A percentile compares a stretch with the other conserved stretches of the same genome.
These are phyloP conservation scores for Phytophthora parvispora DNA, from an alignment of 352 stramenopile species.

Conservation along the genomic window DNA sequence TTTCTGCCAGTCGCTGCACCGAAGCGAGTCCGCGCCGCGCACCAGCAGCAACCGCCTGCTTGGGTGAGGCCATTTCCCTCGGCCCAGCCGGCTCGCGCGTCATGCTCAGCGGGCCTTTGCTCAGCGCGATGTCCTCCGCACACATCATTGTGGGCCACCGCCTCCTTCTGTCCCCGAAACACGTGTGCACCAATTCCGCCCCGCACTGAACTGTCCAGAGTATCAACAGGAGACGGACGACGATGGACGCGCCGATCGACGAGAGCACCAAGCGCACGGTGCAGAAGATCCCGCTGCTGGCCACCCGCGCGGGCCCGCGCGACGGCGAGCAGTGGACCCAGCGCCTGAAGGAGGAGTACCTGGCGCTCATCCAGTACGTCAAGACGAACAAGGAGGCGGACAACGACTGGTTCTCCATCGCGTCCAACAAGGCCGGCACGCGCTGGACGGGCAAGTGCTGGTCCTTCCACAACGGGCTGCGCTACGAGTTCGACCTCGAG, in stretches of 20 bases:
- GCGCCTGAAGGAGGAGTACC: constrained; percentile 90
- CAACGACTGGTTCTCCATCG: constrained; percentile 93
- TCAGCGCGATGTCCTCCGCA: neutral
- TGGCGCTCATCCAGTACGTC: constrained; percentile 91
- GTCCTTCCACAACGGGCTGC: constrained; percentile 88
- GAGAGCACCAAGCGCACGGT: constrained; percentile 85
- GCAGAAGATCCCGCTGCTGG: constrained; percentile 89
- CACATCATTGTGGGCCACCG: neutral
- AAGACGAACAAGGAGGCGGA: constrained; percentile 93
- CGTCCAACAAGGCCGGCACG: constrained; percentile 86
- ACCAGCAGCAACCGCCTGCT: constrained; percentile 12
- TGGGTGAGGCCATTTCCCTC: constrained; percentile 8
- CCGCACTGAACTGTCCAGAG: neutral
- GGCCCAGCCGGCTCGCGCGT: constrained; percentile 1
- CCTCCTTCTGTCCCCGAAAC: neutral
- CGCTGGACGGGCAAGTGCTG: constrained; percentile 92
- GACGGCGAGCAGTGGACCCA: constrained; percentile 86
- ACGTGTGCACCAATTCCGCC: neutral
- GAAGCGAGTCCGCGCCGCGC: neutral
- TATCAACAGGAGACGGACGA: neutral
- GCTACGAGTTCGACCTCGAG: constrained; percentile 90
- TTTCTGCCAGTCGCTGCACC: neutral
- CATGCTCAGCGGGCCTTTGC: neutral
- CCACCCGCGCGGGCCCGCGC: constrained; percentile 77
- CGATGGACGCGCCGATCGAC: constrained; percentile 85